Evolutionary conservation across 352 stramenopile genomes (phyloP).

Genomic region (Phytopythium aichiense): DNA sequence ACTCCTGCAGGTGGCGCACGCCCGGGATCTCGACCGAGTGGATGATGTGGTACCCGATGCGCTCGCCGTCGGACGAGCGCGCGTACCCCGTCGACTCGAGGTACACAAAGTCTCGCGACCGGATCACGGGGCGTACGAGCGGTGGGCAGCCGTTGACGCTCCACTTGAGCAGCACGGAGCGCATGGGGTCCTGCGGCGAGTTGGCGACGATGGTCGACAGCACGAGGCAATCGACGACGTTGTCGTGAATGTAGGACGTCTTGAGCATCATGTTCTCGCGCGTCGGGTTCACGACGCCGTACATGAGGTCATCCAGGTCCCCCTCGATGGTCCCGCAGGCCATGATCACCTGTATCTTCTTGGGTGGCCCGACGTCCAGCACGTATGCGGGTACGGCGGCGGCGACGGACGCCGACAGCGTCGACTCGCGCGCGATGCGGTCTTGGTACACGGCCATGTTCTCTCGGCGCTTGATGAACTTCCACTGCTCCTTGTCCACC

Average conservation of each 20-base stretch:
- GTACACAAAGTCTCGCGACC: slow-evolving; percentile 10
- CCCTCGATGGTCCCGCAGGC: slow-evolving; percentile 9
- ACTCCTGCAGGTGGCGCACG: slow-evolving; percentile 9
- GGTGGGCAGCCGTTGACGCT: slow-evolving; percentile 9
- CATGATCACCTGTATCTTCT: slow-evolving; percentile 11
- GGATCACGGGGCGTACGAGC: slow-evolving; percentile 4
- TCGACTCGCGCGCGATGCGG: slow-evolving; percentile 9
- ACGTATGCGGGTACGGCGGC: slow-evolving; percentile 6
- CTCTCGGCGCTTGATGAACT: slow-evolving; percentile 14
- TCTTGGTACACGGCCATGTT: slow-evolving; percentile 14
- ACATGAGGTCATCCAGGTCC: slow-evolving; percentile 14
- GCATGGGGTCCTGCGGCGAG: slow-evolving; percentile 14
- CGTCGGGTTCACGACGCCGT: slow-evolving; percentile 13
- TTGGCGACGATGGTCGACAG: slow-evolving; percentile 15
- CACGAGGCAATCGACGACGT: slow-evolving; percentile 13
- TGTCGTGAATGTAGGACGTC: slow-evolving; percentile 16
- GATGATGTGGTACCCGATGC: slow-evolving; percentile 14
- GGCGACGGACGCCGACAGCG: neutral
- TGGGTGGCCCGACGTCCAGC: slow-evolving; percentile 5
- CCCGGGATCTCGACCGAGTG: slow-evolving; percentile 11
- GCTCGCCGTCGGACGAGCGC: slow-evolving; percentile 5
- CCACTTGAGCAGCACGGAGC: slow-evolving; percentile 17
- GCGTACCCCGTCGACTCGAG: slow-evolving; percentile 14
- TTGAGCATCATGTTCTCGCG: slow-evolving; percentile 14
- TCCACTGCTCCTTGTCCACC: slow-evolving; percentile 10